Evolutionary conservation across 2,329 filamentous ascomycete species (phyloP), one percentile per base, ranked within the genome.

Genomic region (Pleurostoma richardsiae): DNA sequence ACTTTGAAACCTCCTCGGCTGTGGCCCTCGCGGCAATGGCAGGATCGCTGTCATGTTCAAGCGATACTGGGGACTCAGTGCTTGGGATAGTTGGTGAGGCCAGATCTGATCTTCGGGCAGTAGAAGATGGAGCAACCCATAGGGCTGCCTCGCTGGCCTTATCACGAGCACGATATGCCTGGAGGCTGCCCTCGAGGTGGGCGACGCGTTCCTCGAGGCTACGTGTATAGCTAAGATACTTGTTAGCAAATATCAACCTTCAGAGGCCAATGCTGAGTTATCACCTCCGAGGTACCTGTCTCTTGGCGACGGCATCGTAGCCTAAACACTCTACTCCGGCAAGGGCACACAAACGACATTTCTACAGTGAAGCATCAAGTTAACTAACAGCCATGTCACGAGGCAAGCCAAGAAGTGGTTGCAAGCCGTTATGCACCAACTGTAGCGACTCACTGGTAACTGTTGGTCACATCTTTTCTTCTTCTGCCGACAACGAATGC

Each of bases 391-490:
- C 33, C 8, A 8, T 36, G 33, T n/a, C 33, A 8, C 8, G 8
- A 36, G 33, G n/a, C 8, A 36, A 36, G 33, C 33, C 33, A n/a
- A 36, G 33, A n/a, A 8, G 33, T 36, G 8, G 33, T 36, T 8
- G 8, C 33, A 36, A 19, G 19, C 19, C 19, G 19, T 19, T 19
- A 19, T 19, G 19, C 19, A 19, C 19, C 19, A 5, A 41, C 29
- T 26, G 44, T n/a, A 27, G 2, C 26, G 28, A 48, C 52, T 48
- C 41, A 54, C 52, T n/a, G 45, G 45, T n/a, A 47, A 19, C 30
- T 44, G 33, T 27, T 47, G 45, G 10, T 47, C 45, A 44, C 45
- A 47, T 29, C 41, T 33, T 33, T 44, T 47, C 45, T 47, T 47
- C 42, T 42, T 47, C 41, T 44, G 40, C 10, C 45, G 45, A 39